Conservation (phyloP, 1,284 basidiomycete species). For the Laetiporus sulphureus region DNA sequence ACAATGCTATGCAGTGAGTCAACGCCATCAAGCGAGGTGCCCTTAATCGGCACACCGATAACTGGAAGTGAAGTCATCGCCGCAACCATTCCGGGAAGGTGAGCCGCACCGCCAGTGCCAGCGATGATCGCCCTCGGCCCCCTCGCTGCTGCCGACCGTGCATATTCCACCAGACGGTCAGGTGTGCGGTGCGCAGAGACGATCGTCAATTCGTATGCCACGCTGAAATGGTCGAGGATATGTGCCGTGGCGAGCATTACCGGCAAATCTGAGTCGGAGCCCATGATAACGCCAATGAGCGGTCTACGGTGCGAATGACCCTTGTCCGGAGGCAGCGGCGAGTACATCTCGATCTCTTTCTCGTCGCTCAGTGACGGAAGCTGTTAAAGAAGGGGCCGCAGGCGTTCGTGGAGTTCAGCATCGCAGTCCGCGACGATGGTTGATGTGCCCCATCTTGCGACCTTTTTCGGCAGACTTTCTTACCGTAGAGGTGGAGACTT, state of each 20-base stretch:
- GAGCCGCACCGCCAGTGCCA: slow-evolving; percentile 95
- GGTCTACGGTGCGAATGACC: slow-evolving; percentile 66
- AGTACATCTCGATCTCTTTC: slow-evolving; percentile 49
- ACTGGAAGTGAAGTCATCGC: slow-evolving; percentile 91
- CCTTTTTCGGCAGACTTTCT: slow-evolving; percentile 85
- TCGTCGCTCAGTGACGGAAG: slow-evolving; percentile 37
- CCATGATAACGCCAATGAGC: slow-evolving; percentile 96
- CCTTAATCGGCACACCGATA: slow-evolving; percentile 96
- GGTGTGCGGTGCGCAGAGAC: slow-evolving; percentile 97
- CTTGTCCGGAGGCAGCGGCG: slow-evolving; percentile 40
- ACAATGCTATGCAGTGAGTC: slow-evolving; percentile 97
- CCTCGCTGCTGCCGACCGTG: slow-evolving; percentile 68
- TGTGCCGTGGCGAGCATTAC: slow-evolving; percentile 88
- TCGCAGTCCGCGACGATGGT: slow-evolving; percentile 83
- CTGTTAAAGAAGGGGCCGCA: slow-evolving; percentile 73
- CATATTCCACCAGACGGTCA: slow-evolving; percentile 80
- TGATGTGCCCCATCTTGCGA: slow-evolving; percentile 98
- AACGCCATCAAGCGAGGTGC: slow-evolving; percentile 90
- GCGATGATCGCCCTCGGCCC: slow-evolving; percentile 85
- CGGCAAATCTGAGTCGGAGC: slow-evolving; percentile 95
- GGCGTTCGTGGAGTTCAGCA: slow-evolving; percentile 61
- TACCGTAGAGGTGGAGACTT: slow-evolving; percentile 89
- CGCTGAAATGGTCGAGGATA: slow-evolving; percentile 74
- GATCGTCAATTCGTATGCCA: slow-evolving; percentile 94
- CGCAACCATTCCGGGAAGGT: slow-evolving; percentile 98